Base-by-base conservation (phyloP, 192 early-diverging fungal genomes). In the Coemansia sp. region DNA sequence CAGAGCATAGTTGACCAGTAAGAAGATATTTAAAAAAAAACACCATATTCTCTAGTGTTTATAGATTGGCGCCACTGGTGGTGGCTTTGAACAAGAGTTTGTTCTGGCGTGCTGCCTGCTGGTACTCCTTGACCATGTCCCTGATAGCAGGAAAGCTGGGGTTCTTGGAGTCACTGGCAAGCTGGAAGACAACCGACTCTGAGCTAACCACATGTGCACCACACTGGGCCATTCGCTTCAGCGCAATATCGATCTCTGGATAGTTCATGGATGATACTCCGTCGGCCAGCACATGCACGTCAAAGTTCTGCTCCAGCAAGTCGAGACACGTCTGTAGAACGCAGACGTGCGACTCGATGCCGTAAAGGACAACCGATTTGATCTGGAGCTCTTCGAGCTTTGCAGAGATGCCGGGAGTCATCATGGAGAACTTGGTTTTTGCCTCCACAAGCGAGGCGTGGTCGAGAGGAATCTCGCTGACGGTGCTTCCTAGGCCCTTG, bases 341-440 rank as follows among this genome's bases (percentile, higher is more conserved):
- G 67, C 97, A 98, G 5, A 98, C 95, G 67, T 98, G 97, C 12
- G 92, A 84, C 84, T 98, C 95, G 56, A 95, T 92, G 15, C 95
- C 97, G 74, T 93, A 92, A 15, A 98, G 68, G 3, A 98, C 83
- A 6, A 92, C 84, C 5, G 88, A 90, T 39, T 86, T 83, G 34
- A 76, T 84, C 24, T 67, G 40, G 12, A 76, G 56, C 26, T 80
- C 70, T 59, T 87, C 60, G 8, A 50, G 46, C 44, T 82, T 64
- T 1, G 72, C 58, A 36, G 74, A 40, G 4, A 95, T 86, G 27
- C 83, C 84, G 0, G 84, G 84, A 0, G 88, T 81, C 33, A 73
- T 66, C 97, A 97, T 97, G 34, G 91, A 93, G 78, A 98, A 97
- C 72, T 88, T 90, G 55, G 88, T 88, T 70, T 97, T 98, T 33